Conservation (phyloP, 225 moss, liverwort and hornwort species). For the Bryoerythrophyllum caledonicum region DNA sequence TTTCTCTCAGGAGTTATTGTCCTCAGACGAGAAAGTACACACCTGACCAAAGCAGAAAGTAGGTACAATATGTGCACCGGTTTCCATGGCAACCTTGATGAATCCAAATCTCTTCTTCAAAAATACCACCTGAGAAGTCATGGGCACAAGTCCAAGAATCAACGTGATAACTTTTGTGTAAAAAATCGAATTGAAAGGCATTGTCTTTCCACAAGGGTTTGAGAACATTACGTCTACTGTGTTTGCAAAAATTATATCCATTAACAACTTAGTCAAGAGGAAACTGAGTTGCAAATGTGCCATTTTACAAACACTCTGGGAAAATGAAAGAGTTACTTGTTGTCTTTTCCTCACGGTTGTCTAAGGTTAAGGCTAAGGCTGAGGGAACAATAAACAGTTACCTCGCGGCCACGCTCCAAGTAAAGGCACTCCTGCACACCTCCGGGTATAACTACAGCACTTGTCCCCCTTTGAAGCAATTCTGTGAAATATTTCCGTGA, state of each 20-base stretch:
- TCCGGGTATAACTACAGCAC: conserved; percentile 71
- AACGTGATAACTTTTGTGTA: too few relatives aligned
- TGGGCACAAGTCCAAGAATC: neutral
- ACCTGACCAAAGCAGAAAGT: conserved; percentile 96
- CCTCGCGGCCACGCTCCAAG: conserved; percentile 76
- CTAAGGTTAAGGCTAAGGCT: neutral
- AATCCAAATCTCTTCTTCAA: conserved; percentile 77
- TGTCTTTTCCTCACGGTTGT: neutral
- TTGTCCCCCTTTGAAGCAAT: conserved; percentile 57
- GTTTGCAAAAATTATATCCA: too few relatives aligned
- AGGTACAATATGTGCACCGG: conserved; percentile 81
- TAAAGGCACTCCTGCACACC: conserved; percentile 94
- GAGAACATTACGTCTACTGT: too few relatives aligned
- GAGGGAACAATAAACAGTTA: conserved; percentile 32
- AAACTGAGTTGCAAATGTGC: too few relatives aligned
- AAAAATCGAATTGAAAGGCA: too few relatives aligned
- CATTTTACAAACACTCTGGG: too few relatives aligned
- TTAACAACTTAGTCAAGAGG: too few relatives aligned
- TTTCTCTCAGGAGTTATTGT: neutral
- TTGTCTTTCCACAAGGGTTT: too few relatives aligned
- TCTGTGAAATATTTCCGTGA: conserved; percentile 47
- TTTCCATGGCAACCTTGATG: conserved; percentile 76
- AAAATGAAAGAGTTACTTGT: neutral
- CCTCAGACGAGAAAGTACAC: conserved; percentile 8
- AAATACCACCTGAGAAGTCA: conserved; percentile 65